Conservation (phyloP, 768 basidiomycete species). For the Nidularia sp. region DNA sequence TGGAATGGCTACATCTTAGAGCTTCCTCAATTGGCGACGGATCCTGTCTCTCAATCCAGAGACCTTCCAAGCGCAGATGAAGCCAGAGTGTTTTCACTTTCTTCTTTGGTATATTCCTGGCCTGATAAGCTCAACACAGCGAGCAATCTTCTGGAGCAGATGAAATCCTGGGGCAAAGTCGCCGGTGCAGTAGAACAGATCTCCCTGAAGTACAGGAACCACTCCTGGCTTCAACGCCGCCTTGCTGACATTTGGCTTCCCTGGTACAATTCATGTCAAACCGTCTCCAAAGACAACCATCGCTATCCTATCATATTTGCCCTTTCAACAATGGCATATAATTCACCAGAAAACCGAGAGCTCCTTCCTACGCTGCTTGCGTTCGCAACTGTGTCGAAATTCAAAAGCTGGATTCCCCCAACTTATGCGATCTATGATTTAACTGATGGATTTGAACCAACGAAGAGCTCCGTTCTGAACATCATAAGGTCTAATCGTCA, state of each 20-base stretch:
- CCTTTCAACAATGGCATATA: constrained; percentile 25
- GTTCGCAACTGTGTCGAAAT: constrained; percentile 16
- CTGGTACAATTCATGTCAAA: constrained; percentile 20
- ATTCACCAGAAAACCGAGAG: constrained; percentile 2
- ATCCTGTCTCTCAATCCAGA: background rate
- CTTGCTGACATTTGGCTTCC: constrained; percentile 19
- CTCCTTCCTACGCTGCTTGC: constrained; percentile 25
- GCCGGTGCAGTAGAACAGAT: background rate
- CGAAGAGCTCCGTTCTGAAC: background rate
- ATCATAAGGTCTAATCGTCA: constrained; percentile 3
- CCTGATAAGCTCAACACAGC: background rate
- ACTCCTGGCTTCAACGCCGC: constrained; percentile 17
- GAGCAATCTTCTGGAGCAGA: constrained; percentile 3
- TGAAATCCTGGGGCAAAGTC: constrained; percentile 5
- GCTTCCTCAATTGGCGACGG: background rate
- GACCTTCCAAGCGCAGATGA: background rate
- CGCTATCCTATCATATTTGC: constrained; percentile 21
- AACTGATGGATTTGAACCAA: constrained; percentile 11
- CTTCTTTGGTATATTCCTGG: background rate
- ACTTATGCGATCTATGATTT: constrained; percentile 11
- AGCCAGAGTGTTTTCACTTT: background rate
- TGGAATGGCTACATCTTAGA: background rate
- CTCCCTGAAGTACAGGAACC: constrained; percentile 11
- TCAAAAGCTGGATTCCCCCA: constrained; percentile 10
- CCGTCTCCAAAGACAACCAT: constrained; percentile 1